Percentiles rank a stretch among this genome's conserved stretches.
These are phyloP conservation scores for Nemophila menziesii DNA, from an alignment of 257 asterid species.

Conservation along the genomic window DNA sequence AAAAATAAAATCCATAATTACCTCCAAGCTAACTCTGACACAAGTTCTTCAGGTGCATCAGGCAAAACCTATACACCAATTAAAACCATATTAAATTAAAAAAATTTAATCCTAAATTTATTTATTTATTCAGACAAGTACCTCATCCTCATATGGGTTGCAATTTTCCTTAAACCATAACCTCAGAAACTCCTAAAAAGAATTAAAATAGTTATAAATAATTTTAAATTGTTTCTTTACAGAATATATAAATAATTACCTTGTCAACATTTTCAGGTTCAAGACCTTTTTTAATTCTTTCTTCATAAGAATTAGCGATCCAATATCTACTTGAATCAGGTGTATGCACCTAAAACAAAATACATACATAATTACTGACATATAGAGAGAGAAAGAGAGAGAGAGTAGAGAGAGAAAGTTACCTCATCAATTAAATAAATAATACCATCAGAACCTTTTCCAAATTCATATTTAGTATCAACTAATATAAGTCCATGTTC, in stretches of 20 bases:
- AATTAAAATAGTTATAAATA: too few species aligned
- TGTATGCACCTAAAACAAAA: conserved; percentile 61
- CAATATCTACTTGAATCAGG: conserved; percentile 98
- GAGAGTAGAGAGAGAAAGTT: not conserved
- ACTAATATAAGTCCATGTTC: conserved; percentile 84
- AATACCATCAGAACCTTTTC: conserved; percentile 78
- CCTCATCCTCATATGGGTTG: conserved; percentile 90
- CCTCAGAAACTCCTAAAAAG: conserved; percentile 82
- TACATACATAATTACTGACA: not conserved
- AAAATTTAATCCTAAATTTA: not conserved
- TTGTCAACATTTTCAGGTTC: conserved; percentile 97
- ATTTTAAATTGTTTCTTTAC: too few species aligned
- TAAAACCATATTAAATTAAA: conserved; percentile 9
- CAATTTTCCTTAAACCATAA: conserved; percentile 85
- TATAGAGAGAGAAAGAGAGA: conserved; percentile 1
- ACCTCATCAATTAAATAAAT: conserved; percentile 86
- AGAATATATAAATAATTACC: conserved; percentile 27
- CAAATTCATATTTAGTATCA: conserved; percentile 95
- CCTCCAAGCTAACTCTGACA: conserved; percentile 93
- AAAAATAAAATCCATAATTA: conserved; percentile 13
- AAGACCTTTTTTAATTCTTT: conserved; percentile 53
- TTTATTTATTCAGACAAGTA: conserved; percentile 9
- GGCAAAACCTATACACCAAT: conserved; percentile 55
- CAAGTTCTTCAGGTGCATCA: conserved; percentile 83
- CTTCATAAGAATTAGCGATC: conserved; percentile 62